Conservation (phyloP, 2,329 filamentous ascomycete species). For the Aspergillus sp. region DNA sequence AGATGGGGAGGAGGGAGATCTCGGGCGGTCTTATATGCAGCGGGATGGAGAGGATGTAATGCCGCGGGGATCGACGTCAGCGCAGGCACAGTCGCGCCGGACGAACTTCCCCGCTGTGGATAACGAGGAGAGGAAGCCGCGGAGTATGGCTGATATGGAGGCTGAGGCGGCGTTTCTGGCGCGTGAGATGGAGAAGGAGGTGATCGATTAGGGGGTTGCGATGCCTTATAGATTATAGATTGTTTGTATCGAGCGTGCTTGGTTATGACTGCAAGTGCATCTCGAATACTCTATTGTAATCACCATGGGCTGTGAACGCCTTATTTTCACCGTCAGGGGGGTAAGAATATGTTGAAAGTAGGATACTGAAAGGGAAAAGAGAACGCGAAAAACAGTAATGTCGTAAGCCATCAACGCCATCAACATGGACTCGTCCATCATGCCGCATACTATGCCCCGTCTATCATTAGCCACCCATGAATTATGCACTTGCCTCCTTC, state of each 20-base stretch:
- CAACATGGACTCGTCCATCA: slow-evolving; percentile 8
- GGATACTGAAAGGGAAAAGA: neutral
- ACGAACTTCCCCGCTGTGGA: slow-evolving; percentile 67
- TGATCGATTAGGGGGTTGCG: slow-evolving; percentile 23
- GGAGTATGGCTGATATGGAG: slow-evolving; percentile 39
- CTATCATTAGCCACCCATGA: neutral
- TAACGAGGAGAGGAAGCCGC: slow-evolving; percentile 60
- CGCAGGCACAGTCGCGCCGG: slow-evolving; percentile 45
- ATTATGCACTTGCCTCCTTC: slow-evolving; percentile 4
- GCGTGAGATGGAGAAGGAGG: slow-evolving; percentile 36
- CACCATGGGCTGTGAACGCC: neutral
- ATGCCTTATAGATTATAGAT: too few relatives aligned
- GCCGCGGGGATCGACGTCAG: slow-evolving; percentile 41
- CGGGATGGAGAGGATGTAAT: slow-evolving; percentile 22
- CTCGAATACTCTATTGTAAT: slow-evolving; percentile 5
- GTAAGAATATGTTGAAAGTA: neutral
- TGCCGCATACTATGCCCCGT: neutral
- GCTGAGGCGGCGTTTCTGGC: slow-evolving; percentile 45
- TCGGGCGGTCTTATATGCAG: slow-evolving; percentile 63
- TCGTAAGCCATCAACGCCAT: slow-evolving; percentile 9
- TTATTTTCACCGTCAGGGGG: neutral
- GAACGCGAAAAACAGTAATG: slow-evolving; percentile 4
- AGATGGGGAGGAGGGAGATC: slow-evolving; percentile 80
- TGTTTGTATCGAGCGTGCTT: too few relatives aligned
- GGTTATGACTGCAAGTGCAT: too few relatives aligned